Conservation (phyloP, 768 basidiomycete genomes). For the Collybia nuda region DNA sequence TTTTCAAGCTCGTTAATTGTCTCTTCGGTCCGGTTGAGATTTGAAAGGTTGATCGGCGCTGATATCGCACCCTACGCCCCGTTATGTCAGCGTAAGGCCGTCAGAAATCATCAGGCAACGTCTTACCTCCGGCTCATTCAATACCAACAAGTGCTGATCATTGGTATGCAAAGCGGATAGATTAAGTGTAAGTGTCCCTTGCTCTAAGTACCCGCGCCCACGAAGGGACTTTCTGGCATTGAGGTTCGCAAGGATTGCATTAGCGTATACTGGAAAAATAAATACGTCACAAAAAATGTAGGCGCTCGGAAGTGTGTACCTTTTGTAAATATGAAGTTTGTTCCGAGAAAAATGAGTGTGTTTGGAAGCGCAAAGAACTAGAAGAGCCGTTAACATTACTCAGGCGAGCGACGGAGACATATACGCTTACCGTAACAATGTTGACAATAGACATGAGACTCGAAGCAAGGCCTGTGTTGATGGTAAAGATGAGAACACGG, state of each 20-base stretch:
- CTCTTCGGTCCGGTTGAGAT: too few species aligned
- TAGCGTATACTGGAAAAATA: conserved; percentile 12
- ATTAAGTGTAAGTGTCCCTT: neutral
- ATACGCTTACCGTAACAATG: conserved; percentile 10
- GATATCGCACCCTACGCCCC: too few species aligned
- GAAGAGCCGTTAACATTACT: neutral
- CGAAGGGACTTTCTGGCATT: conserved; percentile 14
- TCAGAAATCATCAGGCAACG: too few species aligned
- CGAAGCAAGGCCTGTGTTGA: conserved; percentile 15
- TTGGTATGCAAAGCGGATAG: too few species aligned
- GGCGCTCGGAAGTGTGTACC: neutral
- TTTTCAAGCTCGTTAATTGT: too few species aligned
- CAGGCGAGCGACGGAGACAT: neutral
- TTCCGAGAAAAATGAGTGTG: conserved; percentile 15
- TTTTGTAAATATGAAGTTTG: conserved; percentile 17
- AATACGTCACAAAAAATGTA: neutral
- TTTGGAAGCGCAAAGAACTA: conserved; percentile 17
- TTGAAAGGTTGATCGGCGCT: too few species aligned
- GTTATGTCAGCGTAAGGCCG: too few species aligned
- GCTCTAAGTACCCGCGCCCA: conserved; percentile 3
- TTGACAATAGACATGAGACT: conserved; percentile 11
- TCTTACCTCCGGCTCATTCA: too few species aligned
- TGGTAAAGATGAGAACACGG: conserved; percentile 8
- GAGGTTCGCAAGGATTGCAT: conserved; percentile 18
- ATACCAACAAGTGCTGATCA: too few species aligned